phyloP scores from a whole-genome alignment of 768 basidiomycete species.

The Fibroporia radiculosa region DNA sequence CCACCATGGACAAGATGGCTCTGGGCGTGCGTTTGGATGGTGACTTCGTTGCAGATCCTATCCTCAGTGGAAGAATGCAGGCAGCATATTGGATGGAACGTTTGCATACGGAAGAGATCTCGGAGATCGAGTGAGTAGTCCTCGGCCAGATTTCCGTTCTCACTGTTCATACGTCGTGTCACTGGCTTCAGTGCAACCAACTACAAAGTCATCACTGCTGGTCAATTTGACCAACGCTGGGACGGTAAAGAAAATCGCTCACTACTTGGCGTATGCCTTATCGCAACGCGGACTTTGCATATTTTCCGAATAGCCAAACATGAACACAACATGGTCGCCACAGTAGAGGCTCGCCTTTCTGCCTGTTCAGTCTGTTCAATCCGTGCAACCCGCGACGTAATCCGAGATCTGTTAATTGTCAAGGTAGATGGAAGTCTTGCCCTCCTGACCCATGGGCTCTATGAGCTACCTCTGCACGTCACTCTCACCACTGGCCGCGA shows the following conservation, averaged over 20 bases:
- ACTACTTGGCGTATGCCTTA: slow-evolving; percentile 49
- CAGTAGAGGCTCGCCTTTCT: slow-evolving; percentile 28
- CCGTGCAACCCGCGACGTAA: slow-evolving; percentile 49
- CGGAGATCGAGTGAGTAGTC: slow-evolving; percentile 38
- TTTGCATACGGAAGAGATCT: slow-evolving; percentile 41
- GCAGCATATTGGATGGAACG: slow-evolving; percentile 69
- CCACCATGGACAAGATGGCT: slow-evolving; percentile 3
- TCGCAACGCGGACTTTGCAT: slow-evolving; percentile 34
- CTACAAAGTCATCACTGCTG: slow-evolving; percentile 45
- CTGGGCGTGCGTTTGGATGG: slow-evolving; percentile 1
- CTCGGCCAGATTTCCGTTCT: no score
- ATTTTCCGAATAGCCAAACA: slow-evolving; percentile 42
- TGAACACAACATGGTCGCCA: slow-evolving; percentile 35
- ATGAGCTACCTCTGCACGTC: slow-evolving; percentile 26
- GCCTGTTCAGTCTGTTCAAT: slow-evolving; percentile 53
- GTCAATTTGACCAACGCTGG: slow-evolving; percentile 58
- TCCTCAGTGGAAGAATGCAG: slow-evolving; percentile 36
- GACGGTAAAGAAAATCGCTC: slow-evolving; percentile 47
- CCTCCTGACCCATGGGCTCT: slow-evolving; percentile 55
- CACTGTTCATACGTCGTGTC: not conserved
- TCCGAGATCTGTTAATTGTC: slow-evolving; percentile 66
- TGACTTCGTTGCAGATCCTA: slow-evolving; percentile 13
- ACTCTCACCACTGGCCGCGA: no score
- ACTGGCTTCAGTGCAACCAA: slow-evolving; percentile 10
- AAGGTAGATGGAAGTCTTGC: slow-evolving; percentile 45